A percentile compares a stretch with the other conserved stretches of the same genome.
Conservation (phyloP, 371 early-diverging fungal genomes). For the Mucor ambiguus region DNA sequence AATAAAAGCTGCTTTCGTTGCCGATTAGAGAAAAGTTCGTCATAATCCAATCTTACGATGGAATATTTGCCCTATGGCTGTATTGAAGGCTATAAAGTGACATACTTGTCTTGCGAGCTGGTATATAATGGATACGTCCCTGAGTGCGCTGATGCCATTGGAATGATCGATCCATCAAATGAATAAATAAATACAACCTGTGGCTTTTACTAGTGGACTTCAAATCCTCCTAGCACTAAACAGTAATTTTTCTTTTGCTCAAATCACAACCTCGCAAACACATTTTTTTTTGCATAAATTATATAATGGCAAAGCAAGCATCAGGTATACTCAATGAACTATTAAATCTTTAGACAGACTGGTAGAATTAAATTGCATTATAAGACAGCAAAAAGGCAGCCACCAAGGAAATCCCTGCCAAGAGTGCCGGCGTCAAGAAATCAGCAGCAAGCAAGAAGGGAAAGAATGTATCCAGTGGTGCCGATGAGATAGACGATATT, state of each 20-base stretch:
- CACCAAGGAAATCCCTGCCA: conserved; percentile 8
- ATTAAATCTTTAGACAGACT: background rate
- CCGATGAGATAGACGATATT: conserved; percentile 21
- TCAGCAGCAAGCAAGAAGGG: background rate
- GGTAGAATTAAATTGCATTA: background rate
- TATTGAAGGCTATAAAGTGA: background rate
- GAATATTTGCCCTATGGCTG: background rate
- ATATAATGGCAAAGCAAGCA: background rate
- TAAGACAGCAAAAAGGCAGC: background rate
- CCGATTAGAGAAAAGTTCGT: background rate
- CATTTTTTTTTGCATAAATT: background rate
- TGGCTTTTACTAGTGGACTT: background rate
- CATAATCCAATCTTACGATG: background rate
- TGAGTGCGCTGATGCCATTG: no score
- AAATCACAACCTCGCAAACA: background rate
- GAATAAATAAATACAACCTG: background rate
- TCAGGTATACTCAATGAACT: background rate
- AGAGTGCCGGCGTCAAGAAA: conserved; percentile 31
- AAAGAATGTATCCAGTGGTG: background rate
- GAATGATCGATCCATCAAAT: no score
- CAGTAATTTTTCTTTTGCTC: background rate
- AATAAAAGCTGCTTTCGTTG: no score
- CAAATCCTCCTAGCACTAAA: background rate
- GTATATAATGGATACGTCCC: no score
- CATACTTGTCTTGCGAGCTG: background rate